Conservation (phyloP, 2,329 filamentous ascomycete species). For the Colletotrichum orchidophilum region DNA sequence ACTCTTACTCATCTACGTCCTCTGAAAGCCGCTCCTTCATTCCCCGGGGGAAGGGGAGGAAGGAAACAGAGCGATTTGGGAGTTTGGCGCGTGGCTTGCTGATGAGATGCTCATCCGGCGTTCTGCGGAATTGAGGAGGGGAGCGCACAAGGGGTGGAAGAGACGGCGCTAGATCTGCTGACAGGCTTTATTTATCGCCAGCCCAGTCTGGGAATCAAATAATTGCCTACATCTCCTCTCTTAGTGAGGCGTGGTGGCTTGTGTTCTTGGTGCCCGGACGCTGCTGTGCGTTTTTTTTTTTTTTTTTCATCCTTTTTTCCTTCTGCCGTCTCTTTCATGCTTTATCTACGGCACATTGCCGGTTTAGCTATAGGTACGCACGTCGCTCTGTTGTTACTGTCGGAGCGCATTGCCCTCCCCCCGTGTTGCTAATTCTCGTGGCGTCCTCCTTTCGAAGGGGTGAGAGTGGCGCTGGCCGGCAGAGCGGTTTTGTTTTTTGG, state of each 20-base stretch:
- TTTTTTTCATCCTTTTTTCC: neutral
- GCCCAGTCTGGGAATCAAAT: no score
- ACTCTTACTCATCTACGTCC: neutral
- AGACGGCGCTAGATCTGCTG: neutral
- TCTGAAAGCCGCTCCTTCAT: neutral
- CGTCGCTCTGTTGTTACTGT: no score
- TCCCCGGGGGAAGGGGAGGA: neutral
- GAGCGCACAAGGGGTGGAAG: neutral
- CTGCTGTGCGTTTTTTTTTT: neutral
- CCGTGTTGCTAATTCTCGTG: no score
- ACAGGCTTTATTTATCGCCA: neutral
- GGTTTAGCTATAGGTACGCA: no score
- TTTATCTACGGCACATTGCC: neutral
- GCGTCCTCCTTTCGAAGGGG: no score
- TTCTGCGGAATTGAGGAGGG: neutral
- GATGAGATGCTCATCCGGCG: neutral
- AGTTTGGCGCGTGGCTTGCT: neutral
- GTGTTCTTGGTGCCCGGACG: neutral
- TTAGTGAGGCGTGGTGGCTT: neutral
- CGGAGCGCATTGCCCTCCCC: no score
- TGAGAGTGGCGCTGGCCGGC: no score
- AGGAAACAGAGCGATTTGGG: neutral
- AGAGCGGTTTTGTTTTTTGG: no score
- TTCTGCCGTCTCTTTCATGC: neutral
- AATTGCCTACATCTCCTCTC: no score